phyloP scores from a whole-genome alignment of 805 yeast genomes.

The Candida schatavii region DNA sequence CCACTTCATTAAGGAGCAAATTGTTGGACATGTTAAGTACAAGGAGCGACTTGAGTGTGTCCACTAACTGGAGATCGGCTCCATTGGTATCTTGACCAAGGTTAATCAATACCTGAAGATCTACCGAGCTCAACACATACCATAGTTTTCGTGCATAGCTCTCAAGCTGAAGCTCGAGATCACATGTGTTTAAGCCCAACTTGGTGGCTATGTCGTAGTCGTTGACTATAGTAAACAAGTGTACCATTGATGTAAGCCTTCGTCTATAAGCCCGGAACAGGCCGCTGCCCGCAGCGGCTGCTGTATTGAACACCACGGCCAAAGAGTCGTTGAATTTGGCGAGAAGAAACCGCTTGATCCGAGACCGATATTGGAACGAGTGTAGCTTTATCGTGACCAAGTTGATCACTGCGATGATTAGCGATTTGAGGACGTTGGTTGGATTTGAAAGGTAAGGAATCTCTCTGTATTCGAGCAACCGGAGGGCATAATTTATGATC shows the following conservation, averaged over 20 bases:
- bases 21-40: constrained; percentile 30
- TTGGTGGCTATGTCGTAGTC: constrained; percentile 33
- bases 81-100: background rate
- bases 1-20: constrained; percentile 20
- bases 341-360: constrained; percentile 8
- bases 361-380: constrained; percentile 22
- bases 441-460: background rate
- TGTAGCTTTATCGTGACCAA: constrained; percentile 28
- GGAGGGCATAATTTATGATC: constrained; percentile 25
- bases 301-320: constrained; percentile 11
- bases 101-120: constrained; percentile 1
- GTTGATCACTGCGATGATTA: constrained; percentile 31
- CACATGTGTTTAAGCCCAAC: constrained; percentile 20
- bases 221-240: constrained; percentile 34
- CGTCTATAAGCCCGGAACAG: constrained; percentile 1
- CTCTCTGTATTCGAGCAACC: constrained; percentile 5
- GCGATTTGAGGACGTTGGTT: constrained; percentile 23
- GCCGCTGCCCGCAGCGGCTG: constrained; percentile 3
- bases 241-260: constrained; percentile 18
- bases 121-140: constrained; percentile 20
- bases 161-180: constrained; percentile 27
- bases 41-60: constrained; percentile 27
- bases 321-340: constrained; percentile 16
- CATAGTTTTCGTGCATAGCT: constrained; percentile 28
- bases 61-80: constrained; percentile 8